Evolutionary conservation across 192 early-diverging fungal species (phyloP), one percentile per base, ranked within the genome.

Genomic region (Phycomyces nitens): DNA sequence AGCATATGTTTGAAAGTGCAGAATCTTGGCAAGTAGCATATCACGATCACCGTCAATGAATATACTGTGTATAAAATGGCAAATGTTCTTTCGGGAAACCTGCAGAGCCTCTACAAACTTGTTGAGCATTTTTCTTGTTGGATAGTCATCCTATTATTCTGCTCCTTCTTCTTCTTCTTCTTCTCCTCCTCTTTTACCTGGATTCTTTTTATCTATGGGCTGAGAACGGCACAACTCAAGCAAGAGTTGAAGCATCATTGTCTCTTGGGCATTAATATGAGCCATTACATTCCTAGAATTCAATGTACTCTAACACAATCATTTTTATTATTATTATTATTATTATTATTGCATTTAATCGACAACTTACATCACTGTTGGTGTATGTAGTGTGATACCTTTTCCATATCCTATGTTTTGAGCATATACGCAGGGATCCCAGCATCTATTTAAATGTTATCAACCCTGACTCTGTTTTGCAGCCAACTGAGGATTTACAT

Each of bases 1-100:
- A n/a, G 74, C 70, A 70, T 84, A 87, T 3, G 85, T 82, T 60
- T 86, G 82, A 49, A 86, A 86, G 67, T 85, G 84, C 7, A 89
- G 47, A 8, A 82, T 66, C 62, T 83, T 87, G 44, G 74, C 75
- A 22, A 84, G 66, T 5, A 77, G 53, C 34, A 71, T 69, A 38
- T 87, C 80, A 16, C 68, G 49, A 63, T 69, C 68, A 16, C 64
- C 64, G 53, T 85, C 81, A 40, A 89, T 73, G 58, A 87, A 89
- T 8, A 82, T 62, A 1, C 74, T 69, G 65, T 89, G 85, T 29
- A 89, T 70, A 66, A 83, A 89, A 27, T 72, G 69, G 54, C 76
- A 89, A 6, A 84, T 65, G 11, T 53, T 15, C 21, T 58, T 56
- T 10, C 68, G 52, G 12, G 53, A 24, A 64, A 38, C 27, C 20